Conservation (phyloP, 1,284 basidiomycete species). For the Psilocybe mexicana region DNA sequence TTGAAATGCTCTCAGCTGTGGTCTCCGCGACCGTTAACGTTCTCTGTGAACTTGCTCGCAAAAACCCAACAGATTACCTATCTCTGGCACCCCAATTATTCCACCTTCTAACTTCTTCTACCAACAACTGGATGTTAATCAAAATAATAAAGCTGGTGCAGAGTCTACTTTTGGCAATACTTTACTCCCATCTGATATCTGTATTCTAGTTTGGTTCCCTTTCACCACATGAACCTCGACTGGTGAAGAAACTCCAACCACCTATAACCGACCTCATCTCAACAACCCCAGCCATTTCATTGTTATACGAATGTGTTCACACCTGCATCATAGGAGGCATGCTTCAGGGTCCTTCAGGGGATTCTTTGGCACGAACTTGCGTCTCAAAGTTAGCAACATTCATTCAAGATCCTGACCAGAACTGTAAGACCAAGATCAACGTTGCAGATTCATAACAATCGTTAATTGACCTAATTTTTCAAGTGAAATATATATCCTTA, state of each 20-base stretch:
- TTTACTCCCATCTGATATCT: not conserved
- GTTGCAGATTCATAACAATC: not conserved
- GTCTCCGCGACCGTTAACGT: slow-evolving; percentile 93
- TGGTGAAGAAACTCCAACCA: slow-evolving; percentile 91
- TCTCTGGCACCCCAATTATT: slow-evolving; percentile 91
- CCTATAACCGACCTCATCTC: slow-evolving; percentile 95
- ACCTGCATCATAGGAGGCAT: slow-evolving; percentile 98
- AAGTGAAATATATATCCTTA: slow-evolving; percentile 96
- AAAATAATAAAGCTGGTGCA: slow-evolving; percentile 94
- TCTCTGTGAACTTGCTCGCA: slow-evolving; percentile 88
- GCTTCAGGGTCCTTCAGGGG: slow-evolving; percentile 81
- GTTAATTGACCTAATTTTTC: slow-evolving; percentile 5
- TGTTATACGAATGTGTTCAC: slow-evolving; percentile 97
- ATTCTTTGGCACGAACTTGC: slow-evolving; percentile 83
- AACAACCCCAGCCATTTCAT: slow-evolving; percentile 93
- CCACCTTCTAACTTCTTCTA: slow-evolving; percentile 90
- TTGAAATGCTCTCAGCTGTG: slow-evolving; percentile 58
- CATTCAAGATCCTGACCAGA: slow-evolving; percentile 92
- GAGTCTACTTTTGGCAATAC: slow-evolving; percentile 22
- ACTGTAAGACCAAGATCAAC: slow-evolving; percentile 58
- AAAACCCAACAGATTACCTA: slow-evolving; percentile 79
- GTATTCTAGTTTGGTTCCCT: slow-evolving; percentile 82
- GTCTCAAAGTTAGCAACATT: slow-evolving; percentile 94
- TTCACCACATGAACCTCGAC: slow-evolving; percentile 88
- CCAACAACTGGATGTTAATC: slow-evolving; percentile 99